Percentiles rank a stretch among this genome's conserved stretches.
Evolutionary conservation across 805 yeast species (phyloP).

Genomic region (Brettanomyces custersianus): DNA sequence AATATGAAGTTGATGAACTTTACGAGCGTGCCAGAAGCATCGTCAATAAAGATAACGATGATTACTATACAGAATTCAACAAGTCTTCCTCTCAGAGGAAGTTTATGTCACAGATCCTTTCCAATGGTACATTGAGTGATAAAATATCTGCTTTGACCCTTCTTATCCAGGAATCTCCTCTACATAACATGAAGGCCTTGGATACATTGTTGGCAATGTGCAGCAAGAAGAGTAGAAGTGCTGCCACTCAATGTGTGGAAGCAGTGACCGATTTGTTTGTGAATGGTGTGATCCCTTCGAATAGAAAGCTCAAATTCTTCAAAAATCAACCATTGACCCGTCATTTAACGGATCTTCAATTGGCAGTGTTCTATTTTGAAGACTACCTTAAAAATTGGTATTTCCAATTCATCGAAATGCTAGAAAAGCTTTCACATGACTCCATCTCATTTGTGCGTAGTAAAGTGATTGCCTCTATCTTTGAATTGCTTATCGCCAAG

Average conservation of each 20-base stretch:
- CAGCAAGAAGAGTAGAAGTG: conserved; percentile 86
- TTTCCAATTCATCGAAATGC: conserved; percentile 64
- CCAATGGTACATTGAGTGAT: conserved; percentile 91
- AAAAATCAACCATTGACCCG: conserved; percentile 57
- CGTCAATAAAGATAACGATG: conserved; percentile 60
- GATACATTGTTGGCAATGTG: conserved; percentile 73
- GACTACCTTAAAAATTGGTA: conserved; percentile 74
- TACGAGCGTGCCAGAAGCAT: conserved; percentile 57
- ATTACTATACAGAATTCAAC: conserved; percentile 65
- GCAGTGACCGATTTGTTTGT: conserved; percentile 84
- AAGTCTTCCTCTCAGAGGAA: conserved; percentile 73
- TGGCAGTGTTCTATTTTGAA: conserved; percentile 78
- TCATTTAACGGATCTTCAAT: conserved; percentile 39
- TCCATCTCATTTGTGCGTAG: conserved; percentile 82
- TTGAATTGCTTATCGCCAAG: conserved; percentile 71
- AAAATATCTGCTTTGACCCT: conserved; percentile 91
- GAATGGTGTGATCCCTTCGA: conserved; percentile 79
- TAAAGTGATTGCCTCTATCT: conserved; percentile 65
- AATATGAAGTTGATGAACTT: conserved; percentile 52
- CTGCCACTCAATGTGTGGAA: conserved; percentile 82
- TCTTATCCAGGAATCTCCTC: conserved; percentile 88
- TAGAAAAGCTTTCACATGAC: conserved; percentile 83
- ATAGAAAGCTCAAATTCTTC: conserved; percentile 72
- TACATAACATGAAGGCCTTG: conserved; percentile 78
- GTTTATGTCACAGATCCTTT: conserved; percentile 79